Base-by-base conservation (phyloP, 164 flowering plant species). In the Nelumbo lutea region DNA sequence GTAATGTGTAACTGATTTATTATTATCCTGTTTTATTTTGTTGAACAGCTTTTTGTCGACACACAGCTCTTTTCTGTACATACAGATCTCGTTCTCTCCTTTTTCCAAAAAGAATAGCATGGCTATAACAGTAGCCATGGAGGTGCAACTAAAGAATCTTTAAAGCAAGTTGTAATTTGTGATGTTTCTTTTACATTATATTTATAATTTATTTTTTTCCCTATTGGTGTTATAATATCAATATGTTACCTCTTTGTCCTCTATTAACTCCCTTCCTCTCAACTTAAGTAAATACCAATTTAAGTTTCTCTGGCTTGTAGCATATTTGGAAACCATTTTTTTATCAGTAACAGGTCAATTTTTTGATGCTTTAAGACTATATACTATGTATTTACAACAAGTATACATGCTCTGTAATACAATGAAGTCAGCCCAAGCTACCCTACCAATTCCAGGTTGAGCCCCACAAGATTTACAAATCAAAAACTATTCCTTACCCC, bases 1-100 rank as follows among this genome's bases (percentile, higher is more conserved):
- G 27, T 27, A 27, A 27, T 27, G 27, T 27, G 27, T 27, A 27
- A 59, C 61, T 72, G 64, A 74, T 62, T 38, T 63, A 3, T 59
- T 63, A 42, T 42, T 55, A 27, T 4, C 48, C 4, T 11, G 15
- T 59, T 38, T 52, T 15, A 15, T 57, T 57, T 15, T 58, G n/a
- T 0, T 52, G 62, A 64, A 69, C 98, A 94, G 98, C 89, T 78
- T 66, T 91, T 94, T 59, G 83, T 89, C 81, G 98, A 94, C 78
- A 94, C 98, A 53, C 98, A 94, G 70, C 91, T 94, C 77, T 94
- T 94, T 80, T 91, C 98, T 76, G 98, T 94, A 78, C 98, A 94
- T 85, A 94, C 98, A 40, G 98, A 94, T 80, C 90, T 91, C 42
- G 88, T 86, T 58, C 93, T 94, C 71, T 94, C 98, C 10, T 88